These are phyloP conservation scores for Metschnikowia cubensis DNA, from an alignment of 805 yeast species.

Conservation along the genomic window DNA sequence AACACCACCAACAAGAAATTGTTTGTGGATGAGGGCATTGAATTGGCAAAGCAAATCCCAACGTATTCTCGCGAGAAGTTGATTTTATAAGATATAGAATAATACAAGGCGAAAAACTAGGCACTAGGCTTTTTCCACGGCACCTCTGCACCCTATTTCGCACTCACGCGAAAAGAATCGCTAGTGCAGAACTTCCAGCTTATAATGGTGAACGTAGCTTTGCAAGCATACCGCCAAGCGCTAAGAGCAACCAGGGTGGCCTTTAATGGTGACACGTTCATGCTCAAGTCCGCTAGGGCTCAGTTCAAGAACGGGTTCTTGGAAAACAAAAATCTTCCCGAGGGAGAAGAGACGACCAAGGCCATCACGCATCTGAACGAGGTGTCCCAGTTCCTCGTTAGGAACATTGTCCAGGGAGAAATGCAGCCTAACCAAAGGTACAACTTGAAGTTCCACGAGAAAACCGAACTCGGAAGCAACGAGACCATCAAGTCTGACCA, in stretches of 20 bases:
- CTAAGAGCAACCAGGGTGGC: constrained; percentile 63
- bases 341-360: constrained; percentile 44
- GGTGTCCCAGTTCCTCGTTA: constrained; percentile 62
- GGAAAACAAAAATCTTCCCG: constrained; percentile 21
- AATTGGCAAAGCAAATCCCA: constrained; percentile 45
- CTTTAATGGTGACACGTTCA: constrained; percentile 46
- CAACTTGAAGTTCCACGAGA: constrained; percentile 66
- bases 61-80: constrained; percentile 51
- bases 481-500: constrained; percentile 61
- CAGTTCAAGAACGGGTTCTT: constrained; percentile 55
- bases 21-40: constrained; percentile 26
- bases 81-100: constrained; percentile 23
- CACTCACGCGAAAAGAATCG: neutral
- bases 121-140: neutral
- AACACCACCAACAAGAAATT: constrained; percentile 24
- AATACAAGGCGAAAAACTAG: neutral
- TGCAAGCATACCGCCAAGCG: constrained; percentile 61
- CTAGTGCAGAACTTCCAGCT: neutral
- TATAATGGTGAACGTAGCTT: constrained; percentile 10
- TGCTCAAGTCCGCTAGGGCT: constrained; percentile 56
- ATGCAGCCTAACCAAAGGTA: constrained; percentile 40
- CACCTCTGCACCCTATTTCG: constrained; percentile 1
- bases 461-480: constrained; percentile 89
- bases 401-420: constrained; percentile 85
- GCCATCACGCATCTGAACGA: constrained; percentile 45